Percentiles rank a stretch among this genome's conserved stretches.
These are phyloP conservation scores for Monilinia vaccinii-corymbosi DNA, from an alignment of 2,329 filamentous ascomycete species.

Conservation along the genomic window DNA sequence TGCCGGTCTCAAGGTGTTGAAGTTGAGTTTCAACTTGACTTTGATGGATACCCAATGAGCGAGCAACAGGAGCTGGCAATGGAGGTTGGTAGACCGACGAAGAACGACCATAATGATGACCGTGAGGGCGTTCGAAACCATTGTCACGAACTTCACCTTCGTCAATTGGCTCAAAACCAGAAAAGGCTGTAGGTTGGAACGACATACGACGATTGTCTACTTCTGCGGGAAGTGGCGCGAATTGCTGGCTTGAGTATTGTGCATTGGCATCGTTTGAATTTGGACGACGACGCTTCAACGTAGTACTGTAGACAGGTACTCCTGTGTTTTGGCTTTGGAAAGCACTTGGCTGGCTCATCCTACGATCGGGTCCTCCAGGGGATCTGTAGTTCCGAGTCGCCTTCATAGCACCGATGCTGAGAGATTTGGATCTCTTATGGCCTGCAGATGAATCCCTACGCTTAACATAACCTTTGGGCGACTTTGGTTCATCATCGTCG, in stretches of 20 bases:
- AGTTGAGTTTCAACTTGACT: not conserved
- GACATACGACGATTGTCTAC: not conserved
- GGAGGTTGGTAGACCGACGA: conserved; percentile 15
- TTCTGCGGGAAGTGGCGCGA: not conserved
- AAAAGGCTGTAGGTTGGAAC: not conserved
- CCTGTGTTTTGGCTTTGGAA: conserved; percentile 9
- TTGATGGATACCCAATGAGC: not conserved
- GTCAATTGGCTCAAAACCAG: conserved; percentile 1
- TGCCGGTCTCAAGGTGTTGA: not conserved
- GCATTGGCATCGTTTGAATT: conserved; percentile 9
- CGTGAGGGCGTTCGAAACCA: not conserved
- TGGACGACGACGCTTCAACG: conserved; percentile 20
- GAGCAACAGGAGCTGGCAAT: conserved; percentile 18
- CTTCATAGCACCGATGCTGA: conserved; percentile 16
- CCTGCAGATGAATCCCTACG: conserved; percentile 11
- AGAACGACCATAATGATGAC: conserved; percentile 12
- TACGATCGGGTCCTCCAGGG: conserved; percentile 14
- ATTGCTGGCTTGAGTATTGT: not conserved
- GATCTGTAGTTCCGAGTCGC: not conserved
- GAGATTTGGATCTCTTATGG: conserved; percentile 29
- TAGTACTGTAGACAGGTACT: conserved; percentile 4
- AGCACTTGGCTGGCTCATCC: conserved; percentile 14
- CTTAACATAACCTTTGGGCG: conserved; percentile 26
- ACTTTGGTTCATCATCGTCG: conserved; percentile 24
- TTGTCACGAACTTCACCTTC: not conserved